phyloP scores from a whole-genome alignment of 192 early-diverging fungal species.

The Podila horticola region DNA sequence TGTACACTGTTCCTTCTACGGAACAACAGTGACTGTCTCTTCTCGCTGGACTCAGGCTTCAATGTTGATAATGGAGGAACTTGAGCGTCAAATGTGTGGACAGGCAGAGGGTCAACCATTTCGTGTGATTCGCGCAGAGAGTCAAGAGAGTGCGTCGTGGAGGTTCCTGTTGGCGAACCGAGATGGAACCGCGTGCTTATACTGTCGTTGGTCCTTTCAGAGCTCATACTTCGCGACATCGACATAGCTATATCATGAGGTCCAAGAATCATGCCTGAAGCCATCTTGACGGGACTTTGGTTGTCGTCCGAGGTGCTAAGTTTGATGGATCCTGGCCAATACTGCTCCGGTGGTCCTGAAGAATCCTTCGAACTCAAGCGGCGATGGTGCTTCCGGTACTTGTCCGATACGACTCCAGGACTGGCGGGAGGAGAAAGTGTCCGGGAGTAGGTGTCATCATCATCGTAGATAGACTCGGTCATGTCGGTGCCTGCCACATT shows the following conservation, averaged over 20 bases:
- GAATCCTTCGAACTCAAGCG: conserved; percentile 37
- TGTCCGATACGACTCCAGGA: conserved; percentile 5
- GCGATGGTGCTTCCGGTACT: conserved; percentile 8
- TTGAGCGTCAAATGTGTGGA: neutral
- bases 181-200: neutral
- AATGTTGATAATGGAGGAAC: neutral
- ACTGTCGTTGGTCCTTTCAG: conserved; percentile 16
- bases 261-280: neutral
- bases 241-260: conserved; percentile 1
- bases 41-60: conserved; percentile 14
- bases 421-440: conserved; percentile 28
- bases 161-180: neutral
- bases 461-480: conserved; percentile 7
- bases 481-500: conserved; percentile 21
- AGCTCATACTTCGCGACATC: conserved; percentile 21
- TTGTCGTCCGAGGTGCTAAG: conserved; percentile 21
- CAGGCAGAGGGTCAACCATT: neutral
- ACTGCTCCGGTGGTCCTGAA: conserved; percentile 16
- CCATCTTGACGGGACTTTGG: conserved; percentile 12
- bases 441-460: conserved; percentile 5
- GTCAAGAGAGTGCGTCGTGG: conserved; percentile 4
- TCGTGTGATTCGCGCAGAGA: conserved; percentile 1
- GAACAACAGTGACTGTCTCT: conserved; percentile 16
- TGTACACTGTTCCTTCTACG: conserved; percentile 9
- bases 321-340: conserved; percentile 41